Base-by-base conservation (phyloP, 2,329 filamentous ascomycete genomes). In the Microcyclosporella mali region DNA sequence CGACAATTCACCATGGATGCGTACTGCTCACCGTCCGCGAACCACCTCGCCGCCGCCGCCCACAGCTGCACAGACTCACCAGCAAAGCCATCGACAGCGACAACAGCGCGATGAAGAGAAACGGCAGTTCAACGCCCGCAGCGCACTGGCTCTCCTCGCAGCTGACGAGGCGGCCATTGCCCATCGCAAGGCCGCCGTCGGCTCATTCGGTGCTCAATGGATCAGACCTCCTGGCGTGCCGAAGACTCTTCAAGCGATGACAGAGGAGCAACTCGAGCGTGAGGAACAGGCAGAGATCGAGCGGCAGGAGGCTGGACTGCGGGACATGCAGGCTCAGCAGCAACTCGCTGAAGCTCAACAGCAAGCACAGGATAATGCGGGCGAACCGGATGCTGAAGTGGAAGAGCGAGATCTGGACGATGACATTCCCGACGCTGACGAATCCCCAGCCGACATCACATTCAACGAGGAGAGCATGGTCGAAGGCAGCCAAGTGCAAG, bases 181-280 rank as follows among this genome's bases (percentile, higher is more conserved):
- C 41, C 77, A 83, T 7, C 86, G 90, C 35, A 88, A 89, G 58
- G 69, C 79, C 36, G 88, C 90, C 53, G 84, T 97, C 21, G 79
- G 84, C 36, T 85, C 88, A 58, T 95, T 94, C 61, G 92, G 92
- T 47, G 85, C 82, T 52, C 78, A 78, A 33, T 98, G 92, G 92
- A 82, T 98, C 43, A 85, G 84, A 45, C 92, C 92, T 0, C 88
- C 88, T 0, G 92, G 90, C 6, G 76, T 95, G 42, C 65, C 80
- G 44, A 98, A 97, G 72, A 95, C 90, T 1, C 79, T 95, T 46
- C 83, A 94, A 61, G 88, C 94, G 50, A 79, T 88, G 68, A 82
- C 85, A 32, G 92, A 98, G 66, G 92, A 98, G 69, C 81, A 83
- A 53, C 78, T 85, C 9, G 92, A 98, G 70, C 78, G 85, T 42